Conservation (phyloP, 176 grass and related monocot genomes). For the Musa beccarii region DNA sequence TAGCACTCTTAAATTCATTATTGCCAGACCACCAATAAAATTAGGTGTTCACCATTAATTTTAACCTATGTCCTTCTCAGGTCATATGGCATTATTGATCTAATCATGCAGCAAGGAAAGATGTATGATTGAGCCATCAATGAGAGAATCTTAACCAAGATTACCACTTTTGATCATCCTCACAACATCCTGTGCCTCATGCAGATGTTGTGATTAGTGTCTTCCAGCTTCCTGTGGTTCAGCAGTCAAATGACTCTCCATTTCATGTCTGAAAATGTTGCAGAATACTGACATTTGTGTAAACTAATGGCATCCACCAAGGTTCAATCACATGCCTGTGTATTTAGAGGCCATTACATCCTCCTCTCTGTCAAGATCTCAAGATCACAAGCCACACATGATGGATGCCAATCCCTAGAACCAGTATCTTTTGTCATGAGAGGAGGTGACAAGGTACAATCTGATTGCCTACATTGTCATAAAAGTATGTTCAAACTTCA, state of each 20-base stretch:
- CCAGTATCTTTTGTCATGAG: neutral
- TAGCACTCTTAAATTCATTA: too few relatives aligned
- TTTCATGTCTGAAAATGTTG: neutral
- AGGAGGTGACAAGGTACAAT: neutral
- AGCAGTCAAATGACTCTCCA: neutral
- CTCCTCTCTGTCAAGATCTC: neutral
- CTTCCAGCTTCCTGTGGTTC: neutral
- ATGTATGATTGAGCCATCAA: too few relatives aligned
- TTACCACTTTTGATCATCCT: neutral
- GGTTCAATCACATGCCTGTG: conserved; percentile 15
- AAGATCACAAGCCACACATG: neutral
- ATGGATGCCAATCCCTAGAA: neutral
- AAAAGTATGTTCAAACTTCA: neutral
- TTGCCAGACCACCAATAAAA: too few relatives aligned
- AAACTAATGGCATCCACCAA: conserved; percentile 3
- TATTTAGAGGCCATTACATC: neutral
- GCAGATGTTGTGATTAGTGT: neutral
- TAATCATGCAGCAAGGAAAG: too few relatives aligned
- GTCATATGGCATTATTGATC: too few relatives aligned
- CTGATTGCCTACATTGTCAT: neutral
- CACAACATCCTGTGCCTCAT: neutral
- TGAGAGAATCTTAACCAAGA: neutral
- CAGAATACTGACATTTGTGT: conserved; percentile 11
- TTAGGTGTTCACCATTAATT: too few relatives aligned
- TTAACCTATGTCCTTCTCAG: too few relatives aligned